Percentiles rank a stretch among this genome's conserved stretches.
phyloP scores from a whole-genome alignment of 2,329 filamentous ascomycete genomes.

The Colletotrichum tropicicola region DNA sequence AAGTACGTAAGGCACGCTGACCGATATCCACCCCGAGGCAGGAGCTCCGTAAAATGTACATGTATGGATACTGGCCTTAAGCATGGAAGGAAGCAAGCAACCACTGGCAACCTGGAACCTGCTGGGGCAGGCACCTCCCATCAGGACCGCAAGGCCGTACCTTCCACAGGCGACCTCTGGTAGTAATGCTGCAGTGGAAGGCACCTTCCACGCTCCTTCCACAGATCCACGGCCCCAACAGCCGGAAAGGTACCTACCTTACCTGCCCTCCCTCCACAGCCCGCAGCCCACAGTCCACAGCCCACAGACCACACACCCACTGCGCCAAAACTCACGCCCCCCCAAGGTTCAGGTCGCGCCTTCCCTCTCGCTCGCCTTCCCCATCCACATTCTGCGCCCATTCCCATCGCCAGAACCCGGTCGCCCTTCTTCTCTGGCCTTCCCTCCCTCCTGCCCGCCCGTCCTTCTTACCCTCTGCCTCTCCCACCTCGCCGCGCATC shows the following conservation, averaged over 20 bases:
- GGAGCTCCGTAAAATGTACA: too few relatives aligned
- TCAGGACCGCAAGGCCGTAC: too few relatives aligned
- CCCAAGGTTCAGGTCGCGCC: slow-evolving; percentile 9
- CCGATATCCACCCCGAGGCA: background rate
- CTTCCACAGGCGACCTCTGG: too few relatives aligned
- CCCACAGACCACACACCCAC: background rate
- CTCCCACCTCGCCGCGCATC: slow-evolving; percentile 29
- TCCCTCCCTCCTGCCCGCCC: slow-evolving; percentile 42
- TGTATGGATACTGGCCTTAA: background rate
- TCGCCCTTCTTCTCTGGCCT: slow-evolving; percentile 36
- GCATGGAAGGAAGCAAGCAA: too few relatives aligned
- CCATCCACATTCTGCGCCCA: too few relatives aligned
- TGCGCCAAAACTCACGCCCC: background rate
- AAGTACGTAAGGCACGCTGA: background rate
- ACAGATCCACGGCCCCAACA: background rate
- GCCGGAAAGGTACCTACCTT: background rate
- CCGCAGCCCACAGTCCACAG: too few relatives aligned
- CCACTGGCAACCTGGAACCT: too few relatives aligned
- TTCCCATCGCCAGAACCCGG: slow-evolving; percentile 23
- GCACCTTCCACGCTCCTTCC: too few relatives aligned
- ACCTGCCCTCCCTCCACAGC: background rate
- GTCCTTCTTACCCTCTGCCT: slow-evolving; percentile 39
- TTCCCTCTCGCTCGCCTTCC: background rate
- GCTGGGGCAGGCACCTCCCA: too few relatives aligned
- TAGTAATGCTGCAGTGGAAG: too few relatives aligned